phyloP scores from a whole-genome alignment of 768 basidiomycete species.

The Psilocybe cyanescens region DNA sequence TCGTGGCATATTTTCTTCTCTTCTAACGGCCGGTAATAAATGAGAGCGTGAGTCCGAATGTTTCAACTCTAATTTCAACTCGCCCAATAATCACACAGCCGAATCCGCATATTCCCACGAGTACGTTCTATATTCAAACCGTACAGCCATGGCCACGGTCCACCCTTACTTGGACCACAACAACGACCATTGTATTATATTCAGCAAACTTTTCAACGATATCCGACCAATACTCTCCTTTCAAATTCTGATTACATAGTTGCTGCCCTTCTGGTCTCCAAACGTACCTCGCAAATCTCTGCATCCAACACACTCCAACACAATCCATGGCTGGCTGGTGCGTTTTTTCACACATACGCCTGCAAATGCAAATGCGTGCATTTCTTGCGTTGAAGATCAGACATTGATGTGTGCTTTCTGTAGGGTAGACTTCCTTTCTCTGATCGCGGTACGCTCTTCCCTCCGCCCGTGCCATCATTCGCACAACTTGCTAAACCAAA shows the following conservation, averaged over 20 bases:
- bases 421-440: slow-evolving; percentile 48
- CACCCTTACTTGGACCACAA: neutral
- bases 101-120: neutral
- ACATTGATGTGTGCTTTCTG: neutral
- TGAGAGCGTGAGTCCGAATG: no score
- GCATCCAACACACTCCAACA: neutral
- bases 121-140: neutral
- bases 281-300: neutral
- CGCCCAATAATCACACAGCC: neutral
- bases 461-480: neutral
- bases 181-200: neutral
- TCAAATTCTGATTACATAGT: neutral
- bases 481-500: neutral
- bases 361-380: neutral
- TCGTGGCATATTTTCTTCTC: no score
- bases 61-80: no score
- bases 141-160: neutral
- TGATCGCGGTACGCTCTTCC: slow-evolving; percentile 36
- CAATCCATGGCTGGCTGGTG: slow-evolving; percentile 1
- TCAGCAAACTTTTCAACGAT: neutral
- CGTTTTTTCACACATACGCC: neutral
- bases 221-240: neutral
- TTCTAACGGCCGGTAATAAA: no score
- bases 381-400: neutral
- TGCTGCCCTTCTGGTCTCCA: neutral